phyloP scores from a whole-genome alignment of 176 grass and related monocot genomes.

The Rhipidocladum racemiflorum region DNA sequence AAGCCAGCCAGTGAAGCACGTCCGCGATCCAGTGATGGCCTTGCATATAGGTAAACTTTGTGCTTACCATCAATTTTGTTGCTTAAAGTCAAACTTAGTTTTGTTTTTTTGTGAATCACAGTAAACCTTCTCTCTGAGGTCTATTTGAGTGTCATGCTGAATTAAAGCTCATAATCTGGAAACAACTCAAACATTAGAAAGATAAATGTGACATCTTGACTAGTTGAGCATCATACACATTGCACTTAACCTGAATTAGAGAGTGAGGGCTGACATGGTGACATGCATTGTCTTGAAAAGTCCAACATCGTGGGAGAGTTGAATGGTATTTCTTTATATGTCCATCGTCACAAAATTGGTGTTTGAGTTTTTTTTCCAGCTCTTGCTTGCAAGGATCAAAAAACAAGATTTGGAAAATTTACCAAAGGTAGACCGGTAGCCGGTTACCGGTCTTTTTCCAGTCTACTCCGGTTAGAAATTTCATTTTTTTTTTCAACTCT shows the following conservation, averaged over 20 bases:
- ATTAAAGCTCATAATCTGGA: neutral
- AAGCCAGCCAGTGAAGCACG: conserved; percentile 43
- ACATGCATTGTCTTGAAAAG: neutral
- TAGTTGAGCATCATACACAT: neutral
- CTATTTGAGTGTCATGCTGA: neutral
- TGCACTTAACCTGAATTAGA: conserved; percentile 2
- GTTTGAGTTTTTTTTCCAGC: conserved; percentile 1
- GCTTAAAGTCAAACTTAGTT: neutral
- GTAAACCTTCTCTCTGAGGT: neutral
- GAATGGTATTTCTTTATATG: neutral
- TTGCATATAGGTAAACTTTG: conserved; percentile 33
- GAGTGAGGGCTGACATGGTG: neutral
- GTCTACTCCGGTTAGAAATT: too few species aligned
- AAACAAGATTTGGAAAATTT: too few species aligned
- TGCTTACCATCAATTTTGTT: neutral
- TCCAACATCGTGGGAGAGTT: neutral
- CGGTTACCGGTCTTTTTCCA: too few species aligned
- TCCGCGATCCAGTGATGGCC: conserved; percentile 35
- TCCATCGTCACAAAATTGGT: neutral
- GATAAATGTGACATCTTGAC: neutral
- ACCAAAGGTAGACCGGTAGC: too few species aligned
- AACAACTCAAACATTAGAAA: neutral
- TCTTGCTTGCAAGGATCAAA: neutral
- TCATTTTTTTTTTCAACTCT: too few species aligned
- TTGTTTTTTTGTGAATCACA: neutral